Conservation (phyloP, 1,284 basidiomycete genomes). For the Cutaneotrichosporon dermatis region DNA sequence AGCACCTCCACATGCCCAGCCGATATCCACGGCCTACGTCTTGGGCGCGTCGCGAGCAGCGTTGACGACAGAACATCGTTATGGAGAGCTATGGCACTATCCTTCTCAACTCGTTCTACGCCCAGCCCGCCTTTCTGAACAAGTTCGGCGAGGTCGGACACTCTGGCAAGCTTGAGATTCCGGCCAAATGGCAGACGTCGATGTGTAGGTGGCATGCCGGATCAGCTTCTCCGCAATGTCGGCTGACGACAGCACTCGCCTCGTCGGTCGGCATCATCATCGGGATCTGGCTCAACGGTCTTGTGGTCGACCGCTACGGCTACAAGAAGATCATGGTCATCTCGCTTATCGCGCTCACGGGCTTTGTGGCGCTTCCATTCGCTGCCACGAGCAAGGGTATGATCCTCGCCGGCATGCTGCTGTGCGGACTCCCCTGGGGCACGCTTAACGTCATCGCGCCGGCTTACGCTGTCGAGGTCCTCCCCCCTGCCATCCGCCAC, state of each 20-base stretch:
- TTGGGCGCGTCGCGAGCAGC: too few relatives aligned
- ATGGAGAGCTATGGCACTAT: constrained; percentile 5
- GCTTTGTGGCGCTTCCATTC: constrained; percentile 43
- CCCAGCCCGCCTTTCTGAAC: constrained; percentile 4
- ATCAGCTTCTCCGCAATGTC: background rate
- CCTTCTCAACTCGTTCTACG: constrained; percentile 10
- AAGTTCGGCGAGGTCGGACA: constrained; percentile 5
- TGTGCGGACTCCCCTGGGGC: constrained; percentile 27
- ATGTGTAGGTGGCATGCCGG: background rate
- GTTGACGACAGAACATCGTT: constrained; percentile 3
- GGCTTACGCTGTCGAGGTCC: constrained; percentile 48
- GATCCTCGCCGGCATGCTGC: constrained; percentile 46
- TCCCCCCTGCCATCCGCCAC: constrained; percentile 39
- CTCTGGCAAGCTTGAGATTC: constrained; percentile 20
- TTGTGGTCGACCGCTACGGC: constrained; percentile 4
- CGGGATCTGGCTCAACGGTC: constrained; percentile 5
- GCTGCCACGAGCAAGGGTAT: constrained; percentile 41
- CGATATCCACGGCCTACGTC: too few relatives aligned
- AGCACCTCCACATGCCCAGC: too few relatives aligned
- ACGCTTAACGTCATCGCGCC: constrained; percentile 17
- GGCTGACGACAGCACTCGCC: background rate
- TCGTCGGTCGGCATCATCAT: constrained; percentile 1
- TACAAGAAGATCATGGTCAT: constrained; percentile 11
- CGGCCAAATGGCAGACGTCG: constrained; percentile 52
- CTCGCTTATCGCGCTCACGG: constrained; percentile 33